phyloP scores from a whole-genome alignment of 2,329 filamentous ascomycete species.

The Gaeumannomyces tritici region DNA sequence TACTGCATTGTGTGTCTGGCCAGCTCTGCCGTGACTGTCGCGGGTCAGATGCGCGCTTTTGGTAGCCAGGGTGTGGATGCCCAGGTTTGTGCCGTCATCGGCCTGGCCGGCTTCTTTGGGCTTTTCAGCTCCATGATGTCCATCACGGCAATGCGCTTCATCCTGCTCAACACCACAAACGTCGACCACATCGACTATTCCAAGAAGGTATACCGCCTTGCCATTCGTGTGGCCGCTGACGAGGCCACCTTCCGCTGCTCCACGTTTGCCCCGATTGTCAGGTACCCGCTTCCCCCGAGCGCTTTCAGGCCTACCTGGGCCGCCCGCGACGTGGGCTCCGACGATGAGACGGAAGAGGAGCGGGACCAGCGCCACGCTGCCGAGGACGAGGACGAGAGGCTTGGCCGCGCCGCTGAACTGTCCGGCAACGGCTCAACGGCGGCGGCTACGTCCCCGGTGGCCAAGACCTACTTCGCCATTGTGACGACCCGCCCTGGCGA shows the following conservation, averaged over 20 bases:
- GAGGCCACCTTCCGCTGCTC: slow-evolving; percentile 2
- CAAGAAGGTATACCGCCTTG: slow-evolving; percentile 59
- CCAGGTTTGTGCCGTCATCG: slow-evolving; percentile 58
- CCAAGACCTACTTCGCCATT: slow-evolving; percentile 63
- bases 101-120: slow-evolving; percentile 60
- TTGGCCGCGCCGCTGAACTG: neutral
- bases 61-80: slow-evolving; percentile 36
- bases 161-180: slow-evolving; percentile 68
- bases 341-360: slow-evolving; percentile 1
- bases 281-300: slow-evolving; percentile 9
- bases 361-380: neutral
- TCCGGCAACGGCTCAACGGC: slow-evolving; percentile 1
- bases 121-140: slow-evolving; percentile 78
- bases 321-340: slow-evolving; percentile 3
- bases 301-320: neutral
- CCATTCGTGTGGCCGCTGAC: slow-evolving; percentile 48
- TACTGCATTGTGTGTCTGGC: slow-evolving; percentile 58
- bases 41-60: slow-evolving; percentile 33
- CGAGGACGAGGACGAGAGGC: neutral
- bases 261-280: slow-evolving; percentile 6
- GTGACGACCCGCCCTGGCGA: slow-evolving; percentile 63
- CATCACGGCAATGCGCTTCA: slow-evolving; percentile 58
- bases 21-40: slow-evolving; percentile 49
- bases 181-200: slow-evolving; percentile 65
- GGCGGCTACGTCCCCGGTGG: slow-evolving; percentile 19